A percentile compares a stretch with the other conserved stretches of the same genome.
These are phyloP conservation scores for Raddia distichophylla DNA, from an alignment of 176 grass and related monocot species.

Conservation along the genomic window DNA sequence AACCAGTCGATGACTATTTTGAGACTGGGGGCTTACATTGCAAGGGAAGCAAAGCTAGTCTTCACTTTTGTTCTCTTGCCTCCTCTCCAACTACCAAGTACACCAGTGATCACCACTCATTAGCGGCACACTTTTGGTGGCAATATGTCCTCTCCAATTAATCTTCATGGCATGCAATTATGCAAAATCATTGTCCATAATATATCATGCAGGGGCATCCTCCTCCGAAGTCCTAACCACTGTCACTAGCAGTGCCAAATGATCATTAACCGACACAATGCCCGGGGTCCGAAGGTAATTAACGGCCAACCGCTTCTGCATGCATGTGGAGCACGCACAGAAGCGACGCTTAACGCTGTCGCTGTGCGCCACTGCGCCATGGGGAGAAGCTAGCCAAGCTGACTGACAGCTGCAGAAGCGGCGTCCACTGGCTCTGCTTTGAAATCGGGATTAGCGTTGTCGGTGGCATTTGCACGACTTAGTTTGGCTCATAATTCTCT, in stretches of 20 bases:
- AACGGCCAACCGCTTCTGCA: neutral
- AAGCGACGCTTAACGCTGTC: slow-evolving; percentile 26
- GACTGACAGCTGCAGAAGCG: neutral
- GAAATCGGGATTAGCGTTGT: slow-evolving; percentile 6
- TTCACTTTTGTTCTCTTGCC: neutral
- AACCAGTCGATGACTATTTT: neutral
- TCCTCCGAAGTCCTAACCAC: neutral
- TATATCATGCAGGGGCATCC: neutral
- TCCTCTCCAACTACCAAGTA: slow-evolving; percentile 21
- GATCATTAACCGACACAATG: slow-evolving; percentile 9
- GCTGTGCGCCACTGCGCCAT: neutral
- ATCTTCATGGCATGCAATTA: neutral
- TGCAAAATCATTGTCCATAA: neutral
- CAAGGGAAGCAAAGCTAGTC: slow-evolving; percentile 47
- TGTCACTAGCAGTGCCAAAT: neutral
- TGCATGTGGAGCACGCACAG: neutral
- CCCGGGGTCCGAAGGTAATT: neutral
- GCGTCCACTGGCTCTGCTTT: neutral
- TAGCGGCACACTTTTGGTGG: neutral
- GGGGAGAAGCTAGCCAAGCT: neutral
- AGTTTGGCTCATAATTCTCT: too few species aligned
- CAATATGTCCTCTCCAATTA: neutral
- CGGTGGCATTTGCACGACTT: slow-evolving; percentile 28
- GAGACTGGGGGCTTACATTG: slow-evolving; percentile 27
- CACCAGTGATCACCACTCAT: neutral